Evolutionary conservation across 805 yeast species (phyloP), one percentile per base, ranked within the genome.

Genomic region (Kodamaea kaohsiungensis): DNA sequence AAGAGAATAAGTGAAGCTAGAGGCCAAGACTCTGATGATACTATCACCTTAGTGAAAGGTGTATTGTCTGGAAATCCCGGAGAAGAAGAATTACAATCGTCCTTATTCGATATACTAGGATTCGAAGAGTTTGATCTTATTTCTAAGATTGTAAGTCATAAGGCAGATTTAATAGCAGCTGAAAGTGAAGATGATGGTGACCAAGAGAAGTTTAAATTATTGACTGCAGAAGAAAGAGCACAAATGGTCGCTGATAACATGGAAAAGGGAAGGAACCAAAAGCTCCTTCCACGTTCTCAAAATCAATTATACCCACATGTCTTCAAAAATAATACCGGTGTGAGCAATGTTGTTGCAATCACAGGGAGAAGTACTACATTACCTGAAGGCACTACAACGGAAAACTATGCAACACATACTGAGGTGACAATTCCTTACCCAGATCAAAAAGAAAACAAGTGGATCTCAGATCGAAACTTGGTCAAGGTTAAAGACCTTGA

Each of bases 341-440:
- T 53, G 3, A 38, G 57, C 18, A 59, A 50, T 27, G 53, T 59
- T 18, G 53, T 56, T 40, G 84, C 86, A 0, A 81, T 90, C 46
- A 82, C 90, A 6, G 98, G 98, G 1, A 88, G 87, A 56, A 88
- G 87, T 63, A 89, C 85, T 62, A 75, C 87, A 0, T 75, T 95
- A 10, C 99, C 99, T 0, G 71, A 74, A 2, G 98, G 98, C 0
- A 86, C 97, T 0, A 84, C 86, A 1, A 76, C 93, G 60, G 78
- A 75, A 43, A 78, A 84, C 1, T 79, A 71, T 58, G 84, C 86
- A 16, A 74, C 78, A 0, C 83, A 86, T 63, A 99, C 95, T 65
- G 96, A 93, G 63, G 84, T 95, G 15, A 70, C 82, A 0, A 91
- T 95, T 3, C 99, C 99, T 0, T 82, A 85, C 45, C 83, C 93